These are phyloP conservation scores for Adenanthera pavonina DNA, from an alignment of 306 rosid genomes.

Conservation along the genomic window DNA sequence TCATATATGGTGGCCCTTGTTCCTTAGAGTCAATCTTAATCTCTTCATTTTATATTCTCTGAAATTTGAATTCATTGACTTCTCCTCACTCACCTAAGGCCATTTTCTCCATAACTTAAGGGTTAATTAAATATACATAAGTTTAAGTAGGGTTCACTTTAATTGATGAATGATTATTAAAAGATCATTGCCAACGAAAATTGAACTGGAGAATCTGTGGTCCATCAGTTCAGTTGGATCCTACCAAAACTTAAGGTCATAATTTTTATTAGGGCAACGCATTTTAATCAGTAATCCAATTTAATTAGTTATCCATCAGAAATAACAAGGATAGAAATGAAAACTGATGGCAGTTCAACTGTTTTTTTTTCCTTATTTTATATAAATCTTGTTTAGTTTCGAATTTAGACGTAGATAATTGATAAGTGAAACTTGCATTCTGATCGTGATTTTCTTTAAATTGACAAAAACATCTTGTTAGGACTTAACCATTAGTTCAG, in stretches of 20 bases:
- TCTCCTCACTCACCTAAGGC: neutral
- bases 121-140: neutral
- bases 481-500: neutral
- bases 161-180: too few species aligned
- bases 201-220: too few species aligned
- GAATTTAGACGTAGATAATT: neutral
- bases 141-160: neutral
- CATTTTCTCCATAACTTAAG: neutral
- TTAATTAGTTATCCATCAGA: neutral
- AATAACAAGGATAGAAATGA: neutral
- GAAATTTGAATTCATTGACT: slow-evolving; percentile 34
- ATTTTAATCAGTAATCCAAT: neutral
- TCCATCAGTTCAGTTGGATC: neutral
- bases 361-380: too few species aligned
- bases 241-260: slow-evolving; percentile 15
- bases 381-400: neutral
- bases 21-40: slow-evolving; percentile 29
- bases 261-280: neutral
- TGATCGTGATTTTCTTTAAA: neutral
- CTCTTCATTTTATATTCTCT: slow-evolving; percentile 32
- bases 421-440: neutral
- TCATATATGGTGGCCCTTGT: neutral
- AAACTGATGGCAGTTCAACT: too few species aligned
- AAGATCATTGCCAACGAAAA: too few species aligned
- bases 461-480: neutral